Evolutionary conservation across 2,329 filamentous ascomycete species (phyloP), one percentile per base, ranked within the genome.

Genomic region (Fonsecaea nubica): DNA sequence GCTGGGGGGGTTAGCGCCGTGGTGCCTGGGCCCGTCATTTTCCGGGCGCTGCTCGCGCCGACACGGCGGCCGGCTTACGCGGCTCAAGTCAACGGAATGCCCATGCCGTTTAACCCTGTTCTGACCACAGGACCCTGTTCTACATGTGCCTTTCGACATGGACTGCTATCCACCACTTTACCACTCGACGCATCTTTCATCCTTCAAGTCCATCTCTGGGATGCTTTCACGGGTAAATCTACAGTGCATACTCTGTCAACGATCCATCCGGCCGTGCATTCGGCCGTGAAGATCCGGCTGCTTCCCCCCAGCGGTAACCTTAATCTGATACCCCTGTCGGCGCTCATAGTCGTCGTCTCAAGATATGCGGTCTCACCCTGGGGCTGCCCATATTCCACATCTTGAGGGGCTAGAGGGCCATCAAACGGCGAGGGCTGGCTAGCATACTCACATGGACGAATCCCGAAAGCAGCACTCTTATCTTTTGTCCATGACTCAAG

Each of bases 291-390:
- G 2, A 40, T 40, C 38, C 38, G 38, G 10, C 38, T 40, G 38
- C 38, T 40, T 40, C 38, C 38, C 35, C 38, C 38, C 38, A 40
- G 38, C 9, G 4, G 38, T 40, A 10, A 56, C 53, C 53, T 18
- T 35, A 35, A 56, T 35, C 53, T 40, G 38, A 40, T 40, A 40
- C 38, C 12, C 38, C 38, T 15, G 38, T 45, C 36, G 36, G 40
- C 18, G 36, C 57, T 60, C 21, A 48, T 45, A 30, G 35, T 50
- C 21, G 57, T 33, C 57, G 57, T 60, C 57, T 60, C 57, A 60
- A 60, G 57, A 60, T 60, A 60, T 60, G 57, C 57, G 40, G 36
- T 60, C 40, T 48, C 57, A 60, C 13, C 57, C 38, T 33, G 25
- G 48, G 40, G 57, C 57, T n/a, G 57, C 57, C 57, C 2, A 25